Evolutionary conservation across 2,329 filamentous ascomycete genomes (phyloP).

Genomic region (Zymoseptoria crescenta): DNA sequence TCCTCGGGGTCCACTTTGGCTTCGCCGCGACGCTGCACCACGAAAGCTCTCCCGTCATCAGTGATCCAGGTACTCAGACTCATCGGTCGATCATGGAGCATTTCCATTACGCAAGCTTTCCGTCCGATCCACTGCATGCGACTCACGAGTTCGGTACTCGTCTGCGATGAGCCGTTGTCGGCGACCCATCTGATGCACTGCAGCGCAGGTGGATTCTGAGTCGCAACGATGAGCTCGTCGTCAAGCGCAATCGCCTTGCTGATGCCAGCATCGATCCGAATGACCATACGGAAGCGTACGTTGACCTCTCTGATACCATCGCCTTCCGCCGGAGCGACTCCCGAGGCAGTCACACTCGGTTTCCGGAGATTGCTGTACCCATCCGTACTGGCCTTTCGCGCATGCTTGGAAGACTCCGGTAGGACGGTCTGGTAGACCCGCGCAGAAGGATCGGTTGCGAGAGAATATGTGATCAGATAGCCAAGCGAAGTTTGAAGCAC

Average conservation of each 20-base stretch:
- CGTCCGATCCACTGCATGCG: conserved; percentile 80
- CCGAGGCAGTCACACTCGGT: conserved; percentile 19
- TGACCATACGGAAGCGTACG: conserved; percentile 91
- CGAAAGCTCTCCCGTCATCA: conserved; percentile 78
- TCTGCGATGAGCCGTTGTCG: conserved; percentile 73
- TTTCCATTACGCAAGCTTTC: conserved; percentile 67
- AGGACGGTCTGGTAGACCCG: conserved; percentile 82
- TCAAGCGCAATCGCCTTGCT: conserved; percentile 80
- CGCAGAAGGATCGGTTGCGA: conserved; percentile 74
- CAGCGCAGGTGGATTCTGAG: conserved; percentile 82
- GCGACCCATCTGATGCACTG: conserved; percentile 95
- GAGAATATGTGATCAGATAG: conserved; percentile 88
- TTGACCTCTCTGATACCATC: conserved; percentile 77
- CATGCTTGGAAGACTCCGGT: conserved; percentile 43
- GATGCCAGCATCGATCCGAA: conserved; percentile 95
- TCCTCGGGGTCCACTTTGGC: conserved; percentile 29
- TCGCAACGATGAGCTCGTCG: conserved; percentile 86
- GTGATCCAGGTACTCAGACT: conserved; percentile 91
- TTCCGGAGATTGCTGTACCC: conserved; percentile 24
- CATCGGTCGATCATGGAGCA: conserved; percentile 94
- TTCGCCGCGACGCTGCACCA: conserved; percentile 63
- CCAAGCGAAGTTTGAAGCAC: conserved; percentile 80
- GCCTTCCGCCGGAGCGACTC: conserved; percentile 67
- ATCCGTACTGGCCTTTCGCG: conserved; percentile 43
- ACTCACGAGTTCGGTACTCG: conserved; percentile 80